phyloP scores from a whole-genome alignment of 495 filamentous ascomycete genomes.

The Xylaria acuta region DNA sequence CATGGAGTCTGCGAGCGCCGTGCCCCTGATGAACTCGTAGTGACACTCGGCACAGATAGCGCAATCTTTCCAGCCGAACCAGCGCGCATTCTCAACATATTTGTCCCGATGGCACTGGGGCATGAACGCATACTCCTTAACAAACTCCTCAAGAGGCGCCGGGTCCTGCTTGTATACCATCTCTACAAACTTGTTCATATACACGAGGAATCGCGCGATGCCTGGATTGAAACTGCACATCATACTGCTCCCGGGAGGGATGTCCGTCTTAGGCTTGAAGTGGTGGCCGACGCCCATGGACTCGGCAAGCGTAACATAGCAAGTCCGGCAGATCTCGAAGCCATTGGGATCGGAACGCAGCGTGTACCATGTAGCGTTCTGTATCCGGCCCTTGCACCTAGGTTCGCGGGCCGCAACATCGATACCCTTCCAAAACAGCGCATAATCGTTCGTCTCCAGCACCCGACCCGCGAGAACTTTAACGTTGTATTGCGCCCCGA shows the following conservation, averaged over 20 bases:
- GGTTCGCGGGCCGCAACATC: background rate
- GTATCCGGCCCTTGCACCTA: conserved; percentile 1
- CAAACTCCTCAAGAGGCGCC: conserved; percentile 11
- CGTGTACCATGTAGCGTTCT: conserved; percentile 11
- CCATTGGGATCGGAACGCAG: conserved; percentile 1
- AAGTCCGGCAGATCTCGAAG: conserved; percentile 18
- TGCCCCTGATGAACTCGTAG: conserved; percentile 20
- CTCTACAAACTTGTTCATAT: conserved; percentile 12
- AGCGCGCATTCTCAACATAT: background rate
- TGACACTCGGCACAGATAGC: conserved; percentile 13
- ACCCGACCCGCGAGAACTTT: background rate
- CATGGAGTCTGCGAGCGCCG: conserved; percentile 15
- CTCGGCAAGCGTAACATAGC: conserved; percentile 5
- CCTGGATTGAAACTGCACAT: conserved; percentile 15
- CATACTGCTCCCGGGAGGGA: background rate
- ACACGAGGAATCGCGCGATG: conserved; percentile 14
- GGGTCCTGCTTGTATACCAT: conserved; percentile 23
- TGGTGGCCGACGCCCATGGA: conserved; percentile 14
- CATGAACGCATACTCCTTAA: conserved; percentile 13
- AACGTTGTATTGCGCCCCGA: conserved; percentile 7
- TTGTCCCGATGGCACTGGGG: conserved; percentile 8
- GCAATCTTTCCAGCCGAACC: conserved; percentile 21
- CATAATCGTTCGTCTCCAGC: conserved; percentile 4
- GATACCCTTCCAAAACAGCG: conserved; percentile 13
- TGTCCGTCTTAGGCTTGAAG: conserved; percentile 14